Conservation (phyloP, 192 early-diverging fungal species). For the Dissophora ornata region DNA sequence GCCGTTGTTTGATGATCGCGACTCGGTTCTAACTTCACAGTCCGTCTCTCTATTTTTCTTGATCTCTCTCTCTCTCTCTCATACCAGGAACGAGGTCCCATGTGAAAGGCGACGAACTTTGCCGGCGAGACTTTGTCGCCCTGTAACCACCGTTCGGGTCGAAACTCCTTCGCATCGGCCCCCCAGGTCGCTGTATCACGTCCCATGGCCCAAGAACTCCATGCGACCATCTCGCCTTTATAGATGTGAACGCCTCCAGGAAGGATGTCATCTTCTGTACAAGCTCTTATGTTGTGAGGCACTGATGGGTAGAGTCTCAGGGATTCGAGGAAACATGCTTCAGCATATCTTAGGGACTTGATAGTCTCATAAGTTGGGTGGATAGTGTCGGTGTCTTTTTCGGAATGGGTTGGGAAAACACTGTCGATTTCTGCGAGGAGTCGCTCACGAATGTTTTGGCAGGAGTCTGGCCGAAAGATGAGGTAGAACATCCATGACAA, state of each 20-base stretch:
- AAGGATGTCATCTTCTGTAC: slow-evolving; percentile 67
- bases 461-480: slow-evolving; percentile 46
- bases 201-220: slow-evolving; percentile 65
- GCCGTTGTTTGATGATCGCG: background rate
- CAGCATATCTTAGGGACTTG: slow-evolving; percentile 37
- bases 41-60: no score
- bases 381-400: no score
- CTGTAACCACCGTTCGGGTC: slow-evolving; percentile 72
- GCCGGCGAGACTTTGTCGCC: slow-evolving; percentile 47
- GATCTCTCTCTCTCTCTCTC: background rate
- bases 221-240: slow-evolving; percentile 62
- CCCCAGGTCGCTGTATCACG: slow-evolving; percentile 69
- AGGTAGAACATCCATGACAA: slow-evolving; percentile 68
- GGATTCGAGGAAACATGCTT: slow-evolving; percentile 65
- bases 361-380: slow-evolving; percentile 34
- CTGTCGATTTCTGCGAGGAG: slow-evolving; percentile 47
- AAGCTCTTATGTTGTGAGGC: slow-evolving; percentile 63
- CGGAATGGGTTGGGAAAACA: no score
- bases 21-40: background rate
- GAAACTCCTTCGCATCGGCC: slow-evolving; percentile 68
- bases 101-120: slow-evolving; percentile 67
- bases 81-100: slow-evolving; percentile 64
- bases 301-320: slow-evolving; percentile 78
- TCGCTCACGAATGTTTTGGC: slow-evolving; percentile 38
- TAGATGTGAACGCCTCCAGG: slow-evolving; percentile 70